Evolutionary conservation across 1,284 basidiomycete genomes (phyloP).

Genomic region (Leucocoprinus gongylophorus): DNA sequence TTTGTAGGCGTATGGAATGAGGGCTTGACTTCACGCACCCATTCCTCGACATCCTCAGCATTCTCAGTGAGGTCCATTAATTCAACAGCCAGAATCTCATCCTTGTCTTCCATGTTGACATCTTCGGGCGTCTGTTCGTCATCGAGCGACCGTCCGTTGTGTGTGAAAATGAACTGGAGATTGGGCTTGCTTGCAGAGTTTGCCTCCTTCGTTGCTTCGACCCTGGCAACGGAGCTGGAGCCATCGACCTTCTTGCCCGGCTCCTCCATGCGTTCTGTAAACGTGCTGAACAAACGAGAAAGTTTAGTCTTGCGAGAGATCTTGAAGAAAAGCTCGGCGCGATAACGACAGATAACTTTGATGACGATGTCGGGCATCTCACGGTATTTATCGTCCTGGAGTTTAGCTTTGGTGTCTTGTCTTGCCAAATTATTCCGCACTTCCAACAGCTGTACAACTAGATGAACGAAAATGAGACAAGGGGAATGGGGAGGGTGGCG

Average conservation of each 20-base stretch:
- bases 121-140: conserved; percentile 78
- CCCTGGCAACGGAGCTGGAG: conserved; percentile 18
- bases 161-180: conserved; percentile 75
- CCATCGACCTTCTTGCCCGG: conserved; percentile 24
- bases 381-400: conserved; percentile 68
- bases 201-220: conserved; percentile 16
- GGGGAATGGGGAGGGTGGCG: conserved; percentile 12
- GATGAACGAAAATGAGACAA: conserved; percentile 9
- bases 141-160: conserved; percentile 66
- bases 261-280: conserved; percentile 77
- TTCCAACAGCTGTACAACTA: conserved; percentile 48
- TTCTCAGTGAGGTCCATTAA: conserved; percentile 78
- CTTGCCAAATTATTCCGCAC: conserved; percentile 73
- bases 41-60: conserved; percentile 48
- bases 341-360: conserved; percentile 78
- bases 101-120: conserved; percentile 73
- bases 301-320: conserved; percentile 81
- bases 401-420: conserved; percentile 64
- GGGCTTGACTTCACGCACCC: conserved; percentile 38
- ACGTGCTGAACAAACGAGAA: conserved; percentile 71
- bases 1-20: conserved; percentile 4
- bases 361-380: conserved; percentile 78
- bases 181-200: conserved; percentile 28
- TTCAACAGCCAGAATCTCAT: conserved; percentile 80
- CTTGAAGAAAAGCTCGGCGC: conserved; percentile 83